Percentiles rank a stretch among this genome's conserved stretches.
phyloP scores from a whole-genome alignment of 208 protist species.

The Leishmania arabica region DNA sequence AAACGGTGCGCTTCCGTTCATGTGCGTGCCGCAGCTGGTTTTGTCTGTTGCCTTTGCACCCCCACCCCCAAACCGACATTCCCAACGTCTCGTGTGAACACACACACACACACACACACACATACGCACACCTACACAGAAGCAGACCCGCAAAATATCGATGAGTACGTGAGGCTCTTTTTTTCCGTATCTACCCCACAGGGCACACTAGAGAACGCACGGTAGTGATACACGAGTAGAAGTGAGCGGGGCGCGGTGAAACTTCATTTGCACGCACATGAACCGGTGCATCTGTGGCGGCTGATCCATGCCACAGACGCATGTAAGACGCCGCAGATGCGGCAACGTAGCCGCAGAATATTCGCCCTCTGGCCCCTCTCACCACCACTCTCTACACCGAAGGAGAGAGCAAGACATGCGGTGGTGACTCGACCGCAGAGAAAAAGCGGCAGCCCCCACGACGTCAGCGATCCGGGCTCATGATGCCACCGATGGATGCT shows the following conservation, averaged over 20 bases:
- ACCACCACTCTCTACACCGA: background rate
- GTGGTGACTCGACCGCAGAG: background rate
- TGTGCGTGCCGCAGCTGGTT: background rate
- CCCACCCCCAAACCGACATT: background rate
- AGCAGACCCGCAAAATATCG: background rate
- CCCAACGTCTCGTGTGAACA: background rate
- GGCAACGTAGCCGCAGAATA: background rate
- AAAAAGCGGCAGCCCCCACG: background rate
- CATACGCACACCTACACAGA: background rate
- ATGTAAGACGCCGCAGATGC: background rate
- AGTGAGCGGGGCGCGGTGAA: background rate
- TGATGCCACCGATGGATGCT: slow-evolving; percentile 14
- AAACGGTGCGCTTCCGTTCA: background rate
- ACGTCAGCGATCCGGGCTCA: slow-evolving; percentile 25
- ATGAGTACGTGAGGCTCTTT: background rate
- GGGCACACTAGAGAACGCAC: background rate
- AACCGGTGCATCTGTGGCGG: background rate
- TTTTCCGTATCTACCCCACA: background rate
- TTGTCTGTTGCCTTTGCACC: background rate
- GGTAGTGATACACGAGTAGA: background rate
- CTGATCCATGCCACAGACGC: background rate
- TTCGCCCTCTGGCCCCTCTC: background rate
- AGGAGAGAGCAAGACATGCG: background rate
- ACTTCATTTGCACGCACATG: background rate
- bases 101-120: background rate